Evolutionary conservation across 1,284 basidiomycete genomes (phyloP), one percentile per base, ranked within the genome.

Genomic region (Sporisorium scitamineum): DNA sequence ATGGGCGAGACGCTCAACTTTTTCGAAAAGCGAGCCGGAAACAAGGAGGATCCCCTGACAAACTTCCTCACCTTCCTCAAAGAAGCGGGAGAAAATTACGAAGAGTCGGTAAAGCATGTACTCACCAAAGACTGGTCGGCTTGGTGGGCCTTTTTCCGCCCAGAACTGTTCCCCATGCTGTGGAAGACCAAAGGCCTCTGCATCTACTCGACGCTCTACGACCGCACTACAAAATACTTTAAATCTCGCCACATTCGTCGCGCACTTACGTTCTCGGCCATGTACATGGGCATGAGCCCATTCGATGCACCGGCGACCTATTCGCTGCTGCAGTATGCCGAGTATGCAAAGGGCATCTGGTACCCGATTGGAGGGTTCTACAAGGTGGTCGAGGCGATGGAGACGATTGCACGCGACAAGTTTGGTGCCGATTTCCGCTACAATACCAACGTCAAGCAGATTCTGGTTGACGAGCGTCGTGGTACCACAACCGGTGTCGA

Each of bases 331-430:
- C 88, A 89, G 78, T 89, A 88, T 81, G 88, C 88, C n/a, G 88
- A 89, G 79, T 86, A 88, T 11, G 87, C 87, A 44, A 80, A 82
- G 71, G 88, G 88, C 3, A 88, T 89, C 59, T 88, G 88, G 85
- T 89, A 89, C 75, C 88, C 88, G 1, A 82, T 86, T 41, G 88
- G 88, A 18, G 88, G 88, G 3, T 89, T 88, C 74, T 87, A 88
- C 64, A 83, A 81, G 54, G 86, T 88, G 51, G 80, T 87, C n/a
- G 80, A 86, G 54, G 85, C 88, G 3, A 83, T 89, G 31, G 85
- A 87, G 47, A 79, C 78, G n/a, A 87, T 89, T 58, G 87, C 88
- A n/a, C 20, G 29, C 6, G 69, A 80, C 20, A 83, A 87, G 57
- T 83, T 86, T 60, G 86, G 85, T 2, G 88, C 86, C 24, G 81